Conservation (phyloP, 1,284 basidiomycete species). For the Trichosporon inkin region DNA sequence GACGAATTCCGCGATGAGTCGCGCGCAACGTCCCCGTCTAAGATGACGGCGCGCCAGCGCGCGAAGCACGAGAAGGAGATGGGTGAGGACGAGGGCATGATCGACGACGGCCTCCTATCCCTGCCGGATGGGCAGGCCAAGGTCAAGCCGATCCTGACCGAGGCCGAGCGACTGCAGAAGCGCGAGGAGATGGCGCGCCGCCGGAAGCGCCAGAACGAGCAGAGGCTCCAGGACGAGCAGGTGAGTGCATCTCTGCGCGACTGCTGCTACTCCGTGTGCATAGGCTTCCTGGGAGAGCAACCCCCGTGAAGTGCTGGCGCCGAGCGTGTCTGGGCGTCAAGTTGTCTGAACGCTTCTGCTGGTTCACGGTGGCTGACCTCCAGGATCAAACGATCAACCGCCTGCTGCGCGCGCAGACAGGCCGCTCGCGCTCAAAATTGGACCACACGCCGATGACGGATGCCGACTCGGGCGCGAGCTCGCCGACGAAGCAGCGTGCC, state of each 20-base stretch:
- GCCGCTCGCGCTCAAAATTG: constrained; percentile 62
- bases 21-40: constrained; percentile 25
- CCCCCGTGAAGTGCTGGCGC: background rate
- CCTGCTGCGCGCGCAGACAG: constrained; percentile 76
- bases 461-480: constrained; percentile 18
- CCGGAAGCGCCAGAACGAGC: constrained; percentile 77
- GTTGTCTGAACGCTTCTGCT: too few relatives aligned
- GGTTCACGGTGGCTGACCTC: too few relatives aligned
- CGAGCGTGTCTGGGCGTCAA: too few relatives aligned
- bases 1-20: constrained; percentile 5
- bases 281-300: too few relatives aligned
- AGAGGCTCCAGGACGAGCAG: constrained; percentile 89
- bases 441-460: constrained; percentile 52
- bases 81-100: constrained; percentile 24
- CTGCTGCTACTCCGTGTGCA: too few relatives aligned
- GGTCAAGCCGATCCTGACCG: constrained; percentile 63
- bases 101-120: constrained; percentile 11
- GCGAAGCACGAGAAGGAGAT: constrained; percentile 29
- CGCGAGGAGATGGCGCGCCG: constrained; percentile 81
- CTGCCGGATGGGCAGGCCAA: constrained; percentile 58
- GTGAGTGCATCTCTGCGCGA: constrained; percentile 49
- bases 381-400: constrained; percentile 77
- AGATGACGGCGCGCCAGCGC: constrained; percentile 40
- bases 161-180: constrained; percentile 72
- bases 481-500: constrained; percentile 13